Base-by-base conservation (phyloP, 2,329 filamentous ascomycete species). In the Aspergillus viridinutans region DNA sequence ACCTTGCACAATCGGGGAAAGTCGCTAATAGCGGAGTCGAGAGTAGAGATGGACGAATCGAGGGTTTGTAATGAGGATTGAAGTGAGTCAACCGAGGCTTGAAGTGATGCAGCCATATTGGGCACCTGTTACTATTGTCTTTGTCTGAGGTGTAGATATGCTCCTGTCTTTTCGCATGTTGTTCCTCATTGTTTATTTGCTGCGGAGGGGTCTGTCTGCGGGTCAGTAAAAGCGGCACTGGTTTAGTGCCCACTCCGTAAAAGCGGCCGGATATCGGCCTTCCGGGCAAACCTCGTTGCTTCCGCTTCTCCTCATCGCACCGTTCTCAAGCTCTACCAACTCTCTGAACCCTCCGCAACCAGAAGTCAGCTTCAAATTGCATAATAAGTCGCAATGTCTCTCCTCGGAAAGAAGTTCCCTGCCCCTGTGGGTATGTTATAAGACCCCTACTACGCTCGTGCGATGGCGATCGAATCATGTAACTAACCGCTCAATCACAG, bases 401-500 rank as follows among this genome's bases (percentile, higher is more conserved):
- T 88, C 80, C 83, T 92, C 78, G 87, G 87, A 76, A 92, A 92
- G 84, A 92, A 91, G 83, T 93, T 90, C 81, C 86, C 87, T 70
- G 83, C 85, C 74, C 88, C 88, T 69, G 79, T 92, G 76, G 81
- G 90, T 93, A 85, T 72, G 89, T 87, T 43, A 21, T 49, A 35
- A 26, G 45, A 26, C 21, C 53, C 25, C 47, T 51, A 52, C 52
- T 47, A 43, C 35, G 10, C 50, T 21, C 25, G 10, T 55, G 20
- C 25, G 43, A 47, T 49, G 35, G 55, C 32, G n/a, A 35, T 21
- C 51, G 57, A 57, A 69, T 62, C 59, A 58, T 59, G 58, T 73
- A 60, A 75, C 70, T 56, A 56, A 65, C 55, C 58, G 54, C 35
- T 57, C 53, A 52, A 58, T 48, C 72, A 76, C 74, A 97, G 93